A percentile compares a stretch with the other conserved stretches of the same genome.
Evolutionary conservation across 1,284 basidiomycete species (phyloP).

Genomic region (Trametes versicolor): DNA sequence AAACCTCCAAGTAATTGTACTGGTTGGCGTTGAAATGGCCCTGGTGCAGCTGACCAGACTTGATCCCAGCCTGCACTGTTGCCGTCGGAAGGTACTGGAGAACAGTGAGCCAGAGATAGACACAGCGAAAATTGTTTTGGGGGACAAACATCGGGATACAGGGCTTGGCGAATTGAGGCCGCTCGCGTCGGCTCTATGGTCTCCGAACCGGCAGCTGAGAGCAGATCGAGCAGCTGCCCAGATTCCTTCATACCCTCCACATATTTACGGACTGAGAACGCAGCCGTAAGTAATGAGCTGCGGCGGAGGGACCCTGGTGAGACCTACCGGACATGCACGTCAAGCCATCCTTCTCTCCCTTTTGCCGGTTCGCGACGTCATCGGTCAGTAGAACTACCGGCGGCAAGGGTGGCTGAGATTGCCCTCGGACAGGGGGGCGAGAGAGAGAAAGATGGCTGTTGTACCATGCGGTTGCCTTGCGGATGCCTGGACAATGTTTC

Average conservation of each 20-base stretch:
- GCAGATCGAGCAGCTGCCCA: constrained; percentile 79
- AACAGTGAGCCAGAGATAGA: constrained; percentile 16
- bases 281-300: constrained; percentile 2
- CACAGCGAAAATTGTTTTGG: neutral
- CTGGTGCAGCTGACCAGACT: constrained; percentile 86
- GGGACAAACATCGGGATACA: constrained; percentile 79
- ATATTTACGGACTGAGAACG: constrained; percentile 73
- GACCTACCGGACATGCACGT: constrained; percentile 67
- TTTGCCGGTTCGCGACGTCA: constrained; percentile 86
- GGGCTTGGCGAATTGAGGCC: constrained; percentile 60
- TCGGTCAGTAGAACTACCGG: constrained; percentile 87
- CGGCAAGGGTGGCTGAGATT: constrained; percentile 55
- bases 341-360: constrained; percentile 79
- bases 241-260: constrained; percentile 77
- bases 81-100: constrained; percentile 85
- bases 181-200: constrained; percentile 70
- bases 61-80: constrained; percentile 85
- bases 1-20: constrained; percentile 95
- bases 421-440: constrained; percentile 61
- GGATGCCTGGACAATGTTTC: constrained; percentile 67
- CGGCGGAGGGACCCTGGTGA: constrained; percentile 4
- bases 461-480: constrained; percentile 89
- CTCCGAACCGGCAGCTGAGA: constrained; percentile 73
- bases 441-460: constrained; percentile 72
- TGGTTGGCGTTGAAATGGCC: constrained; percentile 96